These are phyloP conservation scores for Pyrenochaeta sp. DNA, from an alignment of 2,329 filamentous ascomycete genomes.

Conservation along the genomic window DNA sequence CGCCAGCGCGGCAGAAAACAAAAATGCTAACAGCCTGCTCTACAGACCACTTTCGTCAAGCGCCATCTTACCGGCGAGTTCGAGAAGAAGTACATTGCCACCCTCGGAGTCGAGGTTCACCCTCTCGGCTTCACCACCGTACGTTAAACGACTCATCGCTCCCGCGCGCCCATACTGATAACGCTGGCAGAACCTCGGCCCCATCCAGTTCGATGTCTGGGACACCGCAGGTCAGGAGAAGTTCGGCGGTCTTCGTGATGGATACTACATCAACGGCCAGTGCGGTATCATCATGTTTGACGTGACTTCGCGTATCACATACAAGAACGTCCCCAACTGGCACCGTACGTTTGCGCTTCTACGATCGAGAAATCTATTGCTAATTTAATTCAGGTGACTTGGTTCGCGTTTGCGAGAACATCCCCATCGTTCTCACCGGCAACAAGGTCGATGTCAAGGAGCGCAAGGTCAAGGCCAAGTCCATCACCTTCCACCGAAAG, in stretches of 20 bases:
- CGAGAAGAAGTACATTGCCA: slow-evolving; percentile 99
- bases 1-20: slow-evolving; percentile 5
- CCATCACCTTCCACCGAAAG: slow-evolving; percentile 99
- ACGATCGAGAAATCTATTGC: slow-evolving; percentile 3
- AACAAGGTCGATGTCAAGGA: slow-evolving; percentile 99
- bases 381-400: slow-evolving; percentile 75
- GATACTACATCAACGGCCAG: slow-evolving; percentile 99
- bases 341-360: slow-evolving; percentile 75
- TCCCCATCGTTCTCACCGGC: slow-evolving; percentile 95
- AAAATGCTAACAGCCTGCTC: slow-evolving; percentile 29
- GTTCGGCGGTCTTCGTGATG: slow-evolving; percentile 98
- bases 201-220: slow-evolving; percentile 99
- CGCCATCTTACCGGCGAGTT: slow-evolving; percentile 99
- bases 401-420: slow-evolving; percentile 98
- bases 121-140: slow-evolving; percentile 97
- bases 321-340: slow-evolving; percentile 99
- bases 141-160: slow-evolving; percentile 55
- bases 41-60: slow-evolving; percentile 99
- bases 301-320: slow-evolving; percentile 98
- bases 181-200: slow-evolving; percentile 77
- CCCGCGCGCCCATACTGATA: slow-evolving; percentile 29
- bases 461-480: slow-evolving; percentile 99
- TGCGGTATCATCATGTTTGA: slow-evolving; percentile 99
- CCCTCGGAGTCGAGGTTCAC: slow-evolving; percentile 98
- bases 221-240: slow-evolving; percentile 99